A percentile compares a stretch with the other conserved stretches of the same genome.
Conservation (phyloP, 140 eudicot genomes). For the Senecio squalidus region DNA sequence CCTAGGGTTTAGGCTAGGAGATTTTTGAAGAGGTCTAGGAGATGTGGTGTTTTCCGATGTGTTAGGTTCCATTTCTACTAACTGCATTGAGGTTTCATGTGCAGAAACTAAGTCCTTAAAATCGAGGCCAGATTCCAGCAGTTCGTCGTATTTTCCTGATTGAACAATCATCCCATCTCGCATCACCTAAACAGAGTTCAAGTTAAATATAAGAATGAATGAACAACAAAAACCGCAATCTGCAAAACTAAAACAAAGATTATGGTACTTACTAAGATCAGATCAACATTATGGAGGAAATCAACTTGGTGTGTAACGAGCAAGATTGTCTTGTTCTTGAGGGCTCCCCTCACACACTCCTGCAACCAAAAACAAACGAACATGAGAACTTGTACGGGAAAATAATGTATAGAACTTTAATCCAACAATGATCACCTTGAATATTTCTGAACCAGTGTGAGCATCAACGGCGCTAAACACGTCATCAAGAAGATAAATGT, state of each 20-base stretch:
- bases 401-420: neutral
- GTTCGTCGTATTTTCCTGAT: slow-evolving; percentile 71
- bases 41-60: slow-evolving; percentile 26
- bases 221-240: neutral
- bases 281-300: slow-evolving; percentile 92
- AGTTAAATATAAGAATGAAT: neutral
- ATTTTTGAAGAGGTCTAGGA: slow-evolving; percentile 28
- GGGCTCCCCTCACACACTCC: slow-evolving; percentile 92
- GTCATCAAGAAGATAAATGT: slow-evolving; percentile 92
- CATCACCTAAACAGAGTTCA: slow-evolving; percentile 68
- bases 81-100: slow-evolving; percentile 84
- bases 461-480: slow-evolving; percentile 96
- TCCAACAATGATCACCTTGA: slow-evolving; percentile 54
- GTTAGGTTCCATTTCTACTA: slow-evolving; percentile 50
- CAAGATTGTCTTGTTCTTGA: slow-evolving; percentile 65
- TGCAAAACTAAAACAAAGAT: neutral
- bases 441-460: slow-evolving; percentile 90
- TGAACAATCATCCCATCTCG: slow-evolving; percentile 84
- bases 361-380: slow-evolving; percentile 25
- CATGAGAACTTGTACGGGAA: neutral
- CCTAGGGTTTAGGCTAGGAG: slow-evolving; percentile 30
- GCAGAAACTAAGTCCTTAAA: slow-evolving; percentile 65
- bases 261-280: slow-evolving; percentile 51
- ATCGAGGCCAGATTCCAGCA: slow-evolving; percentile 60
- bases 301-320: slow-evolving; percentile 98